Evolutionary conservation across 176 grass and related monocot species (phyloP), one percentile per base, ranked within the genome.

Genomic region (Lolium multiflorum): DNA sequence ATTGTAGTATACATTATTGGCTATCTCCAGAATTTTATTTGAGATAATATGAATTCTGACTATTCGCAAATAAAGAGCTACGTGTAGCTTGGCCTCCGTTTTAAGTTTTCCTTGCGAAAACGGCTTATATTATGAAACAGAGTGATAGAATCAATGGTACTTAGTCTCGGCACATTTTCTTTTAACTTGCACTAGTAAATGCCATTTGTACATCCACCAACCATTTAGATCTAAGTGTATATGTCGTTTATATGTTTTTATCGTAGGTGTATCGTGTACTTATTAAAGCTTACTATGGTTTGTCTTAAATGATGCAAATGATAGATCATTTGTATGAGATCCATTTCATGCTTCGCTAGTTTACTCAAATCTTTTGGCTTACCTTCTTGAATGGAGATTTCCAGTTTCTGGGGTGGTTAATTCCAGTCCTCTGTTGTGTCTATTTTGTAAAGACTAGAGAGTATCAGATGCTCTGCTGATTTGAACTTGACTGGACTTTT

Each of bases 271-370:
- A 22, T 9, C 55, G 18, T 80, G 69, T 46, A 65, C 22, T 49
- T 46, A 18, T 68, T 81, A 24, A 58, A 35, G 38, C 56, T 67
- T 80, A 47, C 76, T 84, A 38, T 83, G 22, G 26, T 81, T 72
- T 54, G 78, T 41, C 14, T 82, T 21, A 67, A 76, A 26, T 83
- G 10, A 43, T 78, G 43, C 61, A 26, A n/a, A 83, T 10, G 64
- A 55, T 70, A 48, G 48, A 12, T 57, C 76, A 67, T 57, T 8
- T 80, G 47, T 18, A 48, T 67, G 24, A 80, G 13, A 84, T 85
- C 56, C 60, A 59, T 77, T 88, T 82, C 63, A 79, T 83, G 52
- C 14, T 83, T 60, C 26, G 25, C 63, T 71, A 61, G 73, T 26
- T 78, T 80, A 64, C 44, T 57, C 17, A 48, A 66, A 16, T 43